A percentile compares a stretch with the other conserved stretches of the same genome.
phyloP scores from a whole-genome alignment of 805 yeast species.

The Saccharomyces jurei region DNA sequence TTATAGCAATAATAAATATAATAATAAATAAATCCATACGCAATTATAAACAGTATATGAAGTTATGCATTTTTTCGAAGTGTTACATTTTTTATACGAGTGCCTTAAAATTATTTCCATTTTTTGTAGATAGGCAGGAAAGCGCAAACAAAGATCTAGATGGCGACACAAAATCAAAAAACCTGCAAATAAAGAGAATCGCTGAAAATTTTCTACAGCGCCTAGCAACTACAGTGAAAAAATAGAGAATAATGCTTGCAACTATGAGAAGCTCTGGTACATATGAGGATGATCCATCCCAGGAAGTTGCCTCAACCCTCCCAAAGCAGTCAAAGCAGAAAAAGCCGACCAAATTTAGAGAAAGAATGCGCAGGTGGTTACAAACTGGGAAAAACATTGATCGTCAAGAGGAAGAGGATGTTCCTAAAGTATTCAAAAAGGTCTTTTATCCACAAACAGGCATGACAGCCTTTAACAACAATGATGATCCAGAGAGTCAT shows the following conservation, averaged over 20 bases:
- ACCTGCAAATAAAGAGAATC: neutral
- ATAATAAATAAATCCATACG: neutral
- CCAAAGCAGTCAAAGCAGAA: neutral
- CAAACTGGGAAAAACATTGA: neutral
- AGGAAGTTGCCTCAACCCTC: neutral
- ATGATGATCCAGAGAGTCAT: neutral
- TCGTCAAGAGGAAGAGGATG: neutral
- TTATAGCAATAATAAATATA: no score
- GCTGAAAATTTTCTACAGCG: neutral
- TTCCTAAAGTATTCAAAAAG: neutral
- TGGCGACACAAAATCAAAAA: neutral
- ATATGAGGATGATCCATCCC: neutral
- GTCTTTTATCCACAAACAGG: neutral
- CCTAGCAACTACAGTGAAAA: neutral
- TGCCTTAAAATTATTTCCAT: neutral
- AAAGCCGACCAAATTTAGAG: neutral
- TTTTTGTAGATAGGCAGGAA: neutral
- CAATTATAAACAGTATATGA: neutral
- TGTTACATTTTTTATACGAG: neutral
- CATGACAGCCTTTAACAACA: neutral
- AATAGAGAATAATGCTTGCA: neutral
- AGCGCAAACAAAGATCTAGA: neutral
- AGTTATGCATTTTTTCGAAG: neutral
- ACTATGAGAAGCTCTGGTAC: neutral
- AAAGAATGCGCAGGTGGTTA: neutral